Percentiles rank a stretch among this genome's conserved stretches.
Conservation (phyloP, 345 rosid genomes). For the Microthlaspi erraticum region DNA sequence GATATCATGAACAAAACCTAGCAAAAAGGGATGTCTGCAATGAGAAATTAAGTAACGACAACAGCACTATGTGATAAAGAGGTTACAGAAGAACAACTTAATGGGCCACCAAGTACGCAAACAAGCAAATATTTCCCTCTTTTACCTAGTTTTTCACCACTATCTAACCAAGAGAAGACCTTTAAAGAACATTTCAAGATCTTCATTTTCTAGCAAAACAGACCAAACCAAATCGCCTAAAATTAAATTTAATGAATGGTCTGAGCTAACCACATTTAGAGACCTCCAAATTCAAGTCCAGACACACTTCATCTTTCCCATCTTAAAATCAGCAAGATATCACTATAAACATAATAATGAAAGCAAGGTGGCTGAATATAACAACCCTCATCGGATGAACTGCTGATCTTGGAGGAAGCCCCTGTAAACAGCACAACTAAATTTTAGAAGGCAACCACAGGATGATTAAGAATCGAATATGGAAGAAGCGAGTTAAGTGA, state of each 20-base stretch:
- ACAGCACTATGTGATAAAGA: slow-evolving; percentile 4
- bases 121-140: slow-evolving; percentile 1
- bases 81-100: slow-evolving; percentile 11
- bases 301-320: slow-evolving; percentile 15
- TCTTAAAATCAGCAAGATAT: slow-evolving; percentile 23
- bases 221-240: slow-evolving; percentile 8
- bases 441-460: slow-evolving; percentile 21
- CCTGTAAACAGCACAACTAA: slow-evolving; percentile 53
- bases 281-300: slow-evolving; percentile 22
- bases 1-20: slow-evolving; percentile 99
- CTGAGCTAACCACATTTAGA: slow-evolving; percentile 2
- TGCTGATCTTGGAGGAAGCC: slow-evolving; percentile 95
- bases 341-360: slow-evolving; percentile 28
- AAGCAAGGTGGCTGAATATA: slow-evolving; percentile 43
- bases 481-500: slow-evolving; percentile 1
- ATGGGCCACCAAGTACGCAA: slow-evolving; percentile 19
- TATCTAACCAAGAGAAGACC: slow-evolving; percentile 11
- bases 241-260: not conserved
- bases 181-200: slow-evolving; percentile 21
- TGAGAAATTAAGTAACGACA: slow-evolving; percentile 35
- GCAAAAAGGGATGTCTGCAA: slow-evolving; percentile 39
- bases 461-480: slow-evolving; percentile 16
- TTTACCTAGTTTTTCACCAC: slow-evolving; percentile 22
- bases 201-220: slow-evolving; percentile 26
- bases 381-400: slow-evolving; percentile 99